Base-by-base conservation (phyloP, 176 grass and related monocot species). In the Bolboschoenus planiculmis region DNA sequence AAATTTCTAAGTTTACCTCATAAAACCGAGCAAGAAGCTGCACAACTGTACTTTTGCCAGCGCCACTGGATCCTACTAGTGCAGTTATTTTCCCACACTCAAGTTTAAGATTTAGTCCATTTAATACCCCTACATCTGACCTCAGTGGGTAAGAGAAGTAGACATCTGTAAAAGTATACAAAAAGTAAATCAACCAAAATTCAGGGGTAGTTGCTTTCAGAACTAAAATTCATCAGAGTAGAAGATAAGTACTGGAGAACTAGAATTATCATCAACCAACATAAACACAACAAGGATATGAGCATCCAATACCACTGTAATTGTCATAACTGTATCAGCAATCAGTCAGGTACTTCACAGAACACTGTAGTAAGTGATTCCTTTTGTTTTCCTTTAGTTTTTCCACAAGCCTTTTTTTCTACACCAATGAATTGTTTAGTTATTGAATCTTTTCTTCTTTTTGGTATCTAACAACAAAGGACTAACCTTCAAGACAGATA, bases 121-220 rank as follows among this genome's bases (percentile, higher is more conserved):
- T 91, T 87, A 98, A 91, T 81, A 98, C 88, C 81, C 87, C 88
- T 81, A 91, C 90, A 82, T 98, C 89, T 81, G 90, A 85, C 79
- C 95, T 95, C 76, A 98, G 78, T 84, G 92, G 95, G 81, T 98
- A 98, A 50, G 92, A 95, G 82, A 98, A 98, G 85, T 98, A 86
- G 9, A 98, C 86, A 63, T 95, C 95, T 98, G 90, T 26, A 80
- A 83, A 85, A 72, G 50, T 64, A 87, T 33, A 88, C 7, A 86
- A 76, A 37, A 83, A 48, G 35, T 37, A 4, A 56, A 80, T 39
- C 3, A 24, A 39, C 51, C 29, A 80, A 55, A 37, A 57, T 36
- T 23, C 5, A 80, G 53, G 46, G 16, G 7, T 40, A 26, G 50
- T 39, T 54, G 21, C 33, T 40, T 59, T 27, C 10, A 51, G 26